Percentiles rank a stretch among this genome's conserved stretches.
phyloP scores from a whole-genome alignment of 345 rosid genomes.

The Camelina hispida region DNA sequence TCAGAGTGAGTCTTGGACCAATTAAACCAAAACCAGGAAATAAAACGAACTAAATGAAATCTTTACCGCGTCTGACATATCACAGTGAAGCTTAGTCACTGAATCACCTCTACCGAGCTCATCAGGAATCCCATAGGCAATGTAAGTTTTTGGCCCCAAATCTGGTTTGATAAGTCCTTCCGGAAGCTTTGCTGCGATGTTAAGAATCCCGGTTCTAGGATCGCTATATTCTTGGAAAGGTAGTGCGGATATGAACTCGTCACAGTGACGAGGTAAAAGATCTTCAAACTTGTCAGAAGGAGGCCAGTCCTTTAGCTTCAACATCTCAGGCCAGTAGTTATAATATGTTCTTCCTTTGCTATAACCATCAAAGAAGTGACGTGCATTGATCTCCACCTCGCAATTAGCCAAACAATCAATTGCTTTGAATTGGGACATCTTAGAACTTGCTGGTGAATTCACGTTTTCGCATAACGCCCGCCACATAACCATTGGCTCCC shows the following conservation, averaged over 20 bases:
- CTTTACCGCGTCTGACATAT: constrained; percentile 91
- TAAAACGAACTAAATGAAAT: neutral
- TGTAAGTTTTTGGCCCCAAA: constrained; percentile 92
- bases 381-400: constrained; percentile 75
- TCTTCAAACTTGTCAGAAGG: constrained; percentile 90
- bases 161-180: constrained; percentile 68
- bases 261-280: constrained; percentile 87
- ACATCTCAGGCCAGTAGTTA: constrained; percentile 93
- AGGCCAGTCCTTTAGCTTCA: constrained; percentile 98
- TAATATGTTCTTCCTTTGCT: constrained; percentile 66
- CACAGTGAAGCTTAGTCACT: constrained; percentile 92
- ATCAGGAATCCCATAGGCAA: constrained; percentile 74
- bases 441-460: constrained; percentile 50
- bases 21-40: neutral
- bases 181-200: constrained; percentile 82
- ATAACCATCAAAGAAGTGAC: constrained; percentile 80
- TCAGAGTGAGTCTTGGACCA: constrained; percentile 11
- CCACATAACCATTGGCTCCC: constrained; percentile 99
- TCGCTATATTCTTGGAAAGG: constrained; percentile 84
- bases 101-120: constrained; percentile 98
- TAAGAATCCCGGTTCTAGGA: constrained; percentile 78
- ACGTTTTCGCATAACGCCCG: constrained; percentile 71
- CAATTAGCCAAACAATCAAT: constrained; percentile 79
- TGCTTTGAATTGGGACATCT: constrained; percentile 70
- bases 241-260: constrained; percentile 78